phyloP scores from a whole-genome alignment of 2,329 filamentous ascomycete genomes.

The Grosmannia huntii region DNA sequence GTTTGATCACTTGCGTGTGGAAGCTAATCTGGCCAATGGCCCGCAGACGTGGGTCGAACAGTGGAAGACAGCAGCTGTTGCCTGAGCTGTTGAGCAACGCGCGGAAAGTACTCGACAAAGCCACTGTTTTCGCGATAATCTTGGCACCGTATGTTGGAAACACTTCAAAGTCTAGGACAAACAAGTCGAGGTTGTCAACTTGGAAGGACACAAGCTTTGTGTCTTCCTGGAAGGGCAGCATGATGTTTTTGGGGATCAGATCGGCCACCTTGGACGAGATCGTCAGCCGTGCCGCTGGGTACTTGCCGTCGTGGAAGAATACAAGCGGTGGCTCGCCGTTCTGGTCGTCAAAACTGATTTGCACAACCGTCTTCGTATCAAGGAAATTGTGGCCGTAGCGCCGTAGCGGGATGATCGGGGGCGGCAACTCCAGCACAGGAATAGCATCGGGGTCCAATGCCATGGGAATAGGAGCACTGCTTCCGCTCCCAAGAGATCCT shows the following conservation, averaged over 20 bases:
- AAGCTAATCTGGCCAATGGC: constrained; percentile 92
- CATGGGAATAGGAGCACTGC: constrained; percentile 44
- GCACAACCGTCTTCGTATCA: constrained; percentile 91
- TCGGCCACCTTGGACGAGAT: constrained; percentile 96
- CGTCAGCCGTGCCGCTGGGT: constrained; percentile 85
- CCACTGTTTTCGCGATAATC: constrained; percentile 91
- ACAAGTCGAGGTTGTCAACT: constrained; percentile 83
- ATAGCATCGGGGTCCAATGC: constrained; percentile 76
- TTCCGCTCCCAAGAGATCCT: constrained; percentile 28
- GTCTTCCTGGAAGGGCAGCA: constrained; percentile 92
- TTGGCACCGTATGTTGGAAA: constrained; percentile 96
- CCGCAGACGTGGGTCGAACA: constrained; percentile 84
- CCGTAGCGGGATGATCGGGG: constrained; percentile 87
- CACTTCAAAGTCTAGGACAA: constrained; percentile 93
- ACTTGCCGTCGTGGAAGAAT: constrained; percentile 97
- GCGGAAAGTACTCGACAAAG: constrained; percentile 75
- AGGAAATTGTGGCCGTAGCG: constrained; percentile 97
- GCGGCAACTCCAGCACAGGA: constrained; percentile 79
- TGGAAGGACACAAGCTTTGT: constrained; percentile 90
- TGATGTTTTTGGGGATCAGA: constrained; percentile 89
- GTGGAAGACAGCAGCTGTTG: constrained; percentile 66
- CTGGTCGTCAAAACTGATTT: constrained; percentile 79
- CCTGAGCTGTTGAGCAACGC: constrained; percentile 63
- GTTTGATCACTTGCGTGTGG: constrained; percentile 91
- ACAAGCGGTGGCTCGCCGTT: constrained; percentile 61